These are phyloP conservation scores for Trametes gibbosa DNA, from an alignment of 768 basidiomycete genomes.

Conservation along the genomic window DNA sequence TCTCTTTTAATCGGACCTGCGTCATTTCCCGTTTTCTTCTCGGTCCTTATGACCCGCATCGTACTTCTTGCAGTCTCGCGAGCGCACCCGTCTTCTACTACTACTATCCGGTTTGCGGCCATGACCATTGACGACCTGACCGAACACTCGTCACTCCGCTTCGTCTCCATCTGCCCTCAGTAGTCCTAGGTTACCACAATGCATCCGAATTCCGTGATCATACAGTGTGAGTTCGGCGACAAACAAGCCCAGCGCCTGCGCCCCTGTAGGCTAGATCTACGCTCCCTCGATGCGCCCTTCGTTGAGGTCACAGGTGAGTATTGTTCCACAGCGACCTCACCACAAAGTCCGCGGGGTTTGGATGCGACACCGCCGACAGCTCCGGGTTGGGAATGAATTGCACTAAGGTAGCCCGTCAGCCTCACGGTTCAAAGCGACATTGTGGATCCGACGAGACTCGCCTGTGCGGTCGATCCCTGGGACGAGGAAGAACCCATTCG, in stretches of 20 bases:
- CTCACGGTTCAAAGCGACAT: slow-evolving; percentile 51
- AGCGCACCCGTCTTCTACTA: not conserved
- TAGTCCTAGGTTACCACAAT: slow-evolving; percentile 4
- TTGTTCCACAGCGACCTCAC: not conserved
- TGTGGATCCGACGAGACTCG: slow-evolving; percentile 50
- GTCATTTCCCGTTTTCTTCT: not conserved
- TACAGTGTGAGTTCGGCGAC: too few relatives aligned
- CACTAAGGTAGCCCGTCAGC: slow-evolving; percentile 17
- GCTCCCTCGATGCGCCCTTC: too few relatives aligned
- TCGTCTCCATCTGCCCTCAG: not conserved
- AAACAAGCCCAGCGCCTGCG: too few relatives aligned
- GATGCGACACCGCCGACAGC: slow-evolving; percentile 56
- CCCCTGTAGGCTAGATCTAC: too few relatives aligned
- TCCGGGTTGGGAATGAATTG: slow-evolving; percentile 99
- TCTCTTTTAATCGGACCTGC: slow-evolving; percentile 13
- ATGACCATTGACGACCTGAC: slow-evolving; percentile 10
- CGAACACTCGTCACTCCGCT: not conserved
- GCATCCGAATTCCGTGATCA: not conserved
- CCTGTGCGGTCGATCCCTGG: slow-evolving; percentile 53
- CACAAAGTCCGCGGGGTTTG: slow-evolving; percentile 10
- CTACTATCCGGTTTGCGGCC: not conserved
- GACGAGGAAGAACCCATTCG: slow-evolving; percentile 54
- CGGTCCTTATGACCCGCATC: not conserved
- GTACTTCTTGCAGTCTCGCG: slow-evolving; percentile 7
- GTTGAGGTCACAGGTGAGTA: not conserved